These are phyloP conservation scores for Xylaria arbuscula DNA, from an alignment of 2,329 filamentous ascomycete species.

Conservation along the genomic window DNA sequence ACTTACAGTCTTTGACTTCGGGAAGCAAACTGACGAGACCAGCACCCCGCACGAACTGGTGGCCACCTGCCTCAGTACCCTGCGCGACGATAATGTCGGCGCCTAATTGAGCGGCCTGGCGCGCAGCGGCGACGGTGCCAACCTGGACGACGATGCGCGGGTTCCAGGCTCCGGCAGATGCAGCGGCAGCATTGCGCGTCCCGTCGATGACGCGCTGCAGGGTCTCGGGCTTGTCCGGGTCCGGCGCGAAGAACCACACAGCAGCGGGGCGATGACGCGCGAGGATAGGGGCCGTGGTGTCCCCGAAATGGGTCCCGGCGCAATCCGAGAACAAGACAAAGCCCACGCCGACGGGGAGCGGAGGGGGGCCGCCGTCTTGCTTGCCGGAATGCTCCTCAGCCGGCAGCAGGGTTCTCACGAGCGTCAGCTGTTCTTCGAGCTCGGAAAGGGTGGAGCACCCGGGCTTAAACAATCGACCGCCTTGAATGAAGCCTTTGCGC, in stretches of 20 bases:
- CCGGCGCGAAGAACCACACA: slow-evolving; percentile 75
- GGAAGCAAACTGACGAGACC: slow-evolving; percentile 60
- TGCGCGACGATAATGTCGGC: slow-evolving; percentile 64
- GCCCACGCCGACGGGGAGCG: slow-evolving; percentile 67
- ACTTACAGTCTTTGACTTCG: slow-evolving; percentile 56
- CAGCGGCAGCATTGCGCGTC: slow-evolving; percentile 26
- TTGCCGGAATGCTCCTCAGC: neutral
- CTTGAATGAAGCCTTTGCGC: slow-evolving; percentile 50
- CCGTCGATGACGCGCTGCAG: slow-evolving; percentile 39
- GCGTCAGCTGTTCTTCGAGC: slow-evolving; percentile 50
- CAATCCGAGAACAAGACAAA: slow-evolving; percentile 67
- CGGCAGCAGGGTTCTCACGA: slow-evolving; percentile 18
- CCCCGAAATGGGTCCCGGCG: slow-evolving; percentile 53
- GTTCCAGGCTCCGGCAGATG: slow-evolving; percentile 31
- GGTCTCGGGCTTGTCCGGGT: slow-evolving; percentile 47
- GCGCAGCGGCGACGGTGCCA: slow-evolving; percentile 60
- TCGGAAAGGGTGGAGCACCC: slow-evolving; percentile 44
- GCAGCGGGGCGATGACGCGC: slow-evolving; percentile 65
- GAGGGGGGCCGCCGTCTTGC: slow-evolving; percentile 31
- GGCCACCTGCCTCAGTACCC: slow-evolving; percentile 64
- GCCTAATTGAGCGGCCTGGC: slow-evolving; percentile 52
- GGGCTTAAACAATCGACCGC: slow-evolving; percentile 50
- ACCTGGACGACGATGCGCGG: slow-evolving; percentile 63
- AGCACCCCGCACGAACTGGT: slow-evolving; percentile 60
- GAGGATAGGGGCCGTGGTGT: slow-evolving; percentile 63